phyloP scores from a whole-genome alignment of 371 early-diverging fungal species.

The Mucor indicus region DNA sequence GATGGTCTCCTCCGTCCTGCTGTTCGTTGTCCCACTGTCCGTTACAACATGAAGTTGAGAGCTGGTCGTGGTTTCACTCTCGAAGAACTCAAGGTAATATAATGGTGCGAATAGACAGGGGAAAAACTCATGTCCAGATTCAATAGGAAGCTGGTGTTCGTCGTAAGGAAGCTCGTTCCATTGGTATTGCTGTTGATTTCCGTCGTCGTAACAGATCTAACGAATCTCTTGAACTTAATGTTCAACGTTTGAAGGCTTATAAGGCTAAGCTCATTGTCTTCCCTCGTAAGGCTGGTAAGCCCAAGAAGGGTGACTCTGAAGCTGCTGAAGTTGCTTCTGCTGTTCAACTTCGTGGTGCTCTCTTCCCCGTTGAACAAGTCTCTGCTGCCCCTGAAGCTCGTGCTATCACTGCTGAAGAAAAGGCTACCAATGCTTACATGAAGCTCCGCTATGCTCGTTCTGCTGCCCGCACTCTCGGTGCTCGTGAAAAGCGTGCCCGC shows the following conservation, averaged over 20 bases:
- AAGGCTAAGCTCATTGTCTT: slow-evolving; percentile 90
- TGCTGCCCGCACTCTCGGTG: slow-evolving; percentile 79
- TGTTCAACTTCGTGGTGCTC: slow-evolving; percentile 69
- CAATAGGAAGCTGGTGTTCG: slow-evolving; percentile 90
- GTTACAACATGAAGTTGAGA: slow-evolving; percentile 99
- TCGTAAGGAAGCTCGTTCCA: slow-evolving; percentile 92
- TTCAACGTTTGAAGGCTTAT: slow-evolving; percentile 97
- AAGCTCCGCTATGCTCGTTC: slow-evolving; percentile 90
- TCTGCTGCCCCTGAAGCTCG: slow-evolving; percentile 73
- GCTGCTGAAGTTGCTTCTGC: slow-evolving; percentile 68
- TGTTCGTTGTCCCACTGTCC: slow-evolving; percentile 96
- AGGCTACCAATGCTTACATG: slow-evolving; percentile 76
- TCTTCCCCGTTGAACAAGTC: slow-evolving; percentile 76
- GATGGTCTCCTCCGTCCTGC: slow-evolving; percentile 98
- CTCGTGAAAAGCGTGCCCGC: slow-evolving; percentile 79
- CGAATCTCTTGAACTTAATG: slow-evolving; percentile 95
- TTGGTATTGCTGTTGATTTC: slow-evolving; percentile 99
- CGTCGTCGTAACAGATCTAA: slow-evolving; percentile 97
- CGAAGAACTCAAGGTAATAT: slow-evolving; percentile 95
- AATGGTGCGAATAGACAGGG: neutral
- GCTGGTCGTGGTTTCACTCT: slow-evolving; percentile 99
- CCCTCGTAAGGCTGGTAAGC: slow-evolving; percentile 88
- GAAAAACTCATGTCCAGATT: too few species aligned
- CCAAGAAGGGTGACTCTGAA: slow-evolving; percentile 76
- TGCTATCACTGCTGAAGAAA: slow-evolving; percentile 84